phyloP scores from a whole-genome alignment of 23 red algal species.

The Gracilaria gracilis region DNA sequence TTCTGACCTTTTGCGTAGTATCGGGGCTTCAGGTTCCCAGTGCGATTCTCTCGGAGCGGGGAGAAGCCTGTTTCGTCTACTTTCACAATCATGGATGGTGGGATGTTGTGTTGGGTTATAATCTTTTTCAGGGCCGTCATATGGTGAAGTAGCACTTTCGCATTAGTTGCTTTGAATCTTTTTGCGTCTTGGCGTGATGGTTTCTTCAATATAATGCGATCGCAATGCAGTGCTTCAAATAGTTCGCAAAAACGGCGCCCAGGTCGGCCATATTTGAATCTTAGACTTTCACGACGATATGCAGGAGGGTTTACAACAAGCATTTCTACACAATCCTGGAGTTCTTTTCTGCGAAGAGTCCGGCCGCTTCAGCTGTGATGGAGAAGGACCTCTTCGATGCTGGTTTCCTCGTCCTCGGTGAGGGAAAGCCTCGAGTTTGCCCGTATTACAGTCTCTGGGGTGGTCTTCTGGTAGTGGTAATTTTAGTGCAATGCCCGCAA shows the following conservation, averaged over 20 bases:
- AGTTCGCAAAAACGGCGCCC: not conserved
- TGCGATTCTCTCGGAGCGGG: too few relatives aligned
- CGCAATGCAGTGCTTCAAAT: not conserved
- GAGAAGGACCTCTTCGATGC: not conserved
- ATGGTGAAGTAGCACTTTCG: not conserved
- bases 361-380: not conserved
- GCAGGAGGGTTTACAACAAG: not conserved
- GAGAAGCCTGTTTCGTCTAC: too few relatives aligned
- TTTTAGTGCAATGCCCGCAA: too few relatives aligned
- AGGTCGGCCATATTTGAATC: not conserved
- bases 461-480: too few relatives aligned
- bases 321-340: not conserved
- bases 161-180: not conserved
- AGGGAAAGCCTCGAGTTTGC: not conserved
- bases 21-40: too few relatives aligned
- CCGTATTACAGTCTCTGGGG: too few relatives aligned
- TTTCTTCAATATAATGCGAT: not conserved
- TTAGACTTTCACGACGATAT: not conserved
- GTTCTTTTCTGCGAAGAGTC: not conserved
- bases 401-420: not conserved
- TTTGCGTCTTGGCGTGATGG: constrained; percentile 10
- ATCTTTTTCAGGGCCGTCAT: not conserved
- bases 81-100: too few relatives aligned
- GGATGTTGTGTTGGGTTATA: too few relatives aligned
- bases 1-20: too few relatives aligned